These are phyloP conservation scores for Cladosporium sp. DNA, from an alignment of 2,329 filamentous ascomycete species.

Conservation along the genomic window DNA sequence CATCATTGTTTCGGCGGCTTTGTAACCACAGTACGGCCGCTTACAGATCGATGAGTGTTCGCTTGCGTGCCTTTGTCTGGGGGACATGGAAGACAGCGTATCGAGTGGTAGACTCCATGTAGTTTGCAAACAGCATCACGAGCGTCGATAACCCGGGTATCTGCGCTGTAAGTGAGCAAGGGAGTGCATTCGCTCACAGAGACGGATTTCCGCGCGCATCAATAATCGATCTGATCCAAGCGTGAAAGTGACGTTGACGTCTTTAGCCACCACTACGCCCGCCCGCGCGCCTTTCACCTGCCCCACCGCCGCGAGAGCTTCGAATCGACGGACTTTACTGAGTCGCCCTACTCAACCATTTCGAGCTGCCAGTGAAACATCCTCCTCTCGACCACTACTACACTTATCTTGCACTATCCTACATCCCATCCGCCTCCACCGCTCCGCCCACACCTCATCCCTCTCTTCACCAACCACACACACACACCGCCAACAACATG, in stretches of 20 bases:
- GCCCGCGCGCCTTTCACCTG: background rate
- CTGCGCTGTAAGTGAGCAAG: background rate
- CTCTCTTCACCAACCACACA: background rate
- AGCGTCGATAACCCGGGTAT: too few relatives aligned
- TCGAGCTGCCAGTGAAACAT: conserved; percentile 6
- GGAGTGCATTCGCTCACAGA: background rate
- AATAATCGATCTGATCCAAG: conserved; percentile 10
- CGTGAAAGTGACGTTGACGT: conserved; percentile 1
- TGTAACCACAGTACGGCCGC: conserved; percentile 11
- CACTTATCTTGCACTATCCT: background rate
- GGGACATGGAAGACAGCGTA: background rate
- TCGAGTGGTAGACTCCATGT: background rate
- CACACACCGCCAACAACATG: conserved; percentile 30
- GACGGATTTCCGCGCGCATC: background rate
- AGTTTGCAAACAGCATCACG: too few relatives aligned
- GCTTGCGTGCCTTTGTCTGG: background rate
- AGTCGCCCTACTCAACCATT: conserved; percentile 10
- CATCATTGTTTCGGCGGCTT: conserved; percentile 13
- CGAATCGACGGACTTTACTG: conserved; percentile 8
- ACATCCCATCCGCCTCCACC: background rate
- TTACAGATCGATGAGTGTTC: conserved; percentile 3
- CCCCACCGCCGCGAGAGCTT: conserved; percentile 11
- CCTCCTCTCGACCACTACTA: background rate
- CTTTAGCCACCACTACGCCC: background rate
- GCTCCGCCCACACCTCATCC: background rate